Evolutionary conservation across 2,329 filamentous ascomycete genomes (phyloP).

Genomic region (Pyricularia sp.): DNA sequence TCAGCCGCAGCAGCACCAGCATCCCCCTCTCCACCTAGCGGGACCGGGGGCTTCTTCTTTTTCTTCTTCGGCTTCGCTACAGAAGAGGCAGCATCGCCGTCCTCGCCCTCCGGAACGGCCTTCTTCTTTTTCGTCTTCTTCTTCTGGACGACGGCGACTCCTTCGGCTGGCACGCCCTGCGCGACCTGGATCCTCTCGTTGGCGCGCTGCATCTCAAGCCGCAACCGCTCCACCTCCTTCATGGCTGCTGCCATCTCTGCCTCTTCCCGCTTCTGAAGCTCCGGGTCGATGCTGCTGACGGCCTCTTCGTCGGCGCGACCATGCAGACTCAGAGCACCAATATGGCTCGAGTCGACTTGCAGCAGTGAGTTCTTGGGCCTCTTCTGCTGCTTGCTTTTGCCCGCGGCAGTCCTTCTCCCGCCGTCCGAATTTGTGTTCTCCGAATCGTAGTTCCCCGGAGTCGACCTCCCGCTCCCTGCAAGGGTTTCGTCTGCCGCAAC

Average conservation of each 20-base stretch:
- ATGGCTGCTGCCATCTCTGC: slow-evolving; percentile 80
- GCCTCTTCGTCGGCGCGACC: slow-evolving; percentile 23
- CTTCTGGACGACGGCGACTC: slow-evolving; percentile 53
- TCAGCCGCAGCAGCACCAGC: slow-evolving; percentile 6
- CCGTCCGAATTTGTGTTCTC: slow-evolving; percentile 38
- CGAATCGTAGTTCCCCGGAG: slow-evolving; percentile 38
- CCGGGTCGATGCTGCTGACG: slow-evolving; percentile 37
- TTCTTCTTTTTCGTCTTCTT: slow-evolving; percentile 38
- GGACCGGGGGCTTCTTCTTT: slow-evolving; percentile 11
- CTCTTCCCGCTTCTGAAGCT: slow-evolving; percentile 62
- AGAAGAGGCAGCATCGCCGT: slow-evolving; percentile 1
- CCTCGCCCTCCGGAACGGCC: slow-evolving; percentile 7
- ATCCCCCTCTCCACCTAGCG: neutral
- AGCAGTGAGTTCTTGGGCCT: slow-evolving; percentile 51
- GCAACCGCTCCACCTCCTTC: slow-evolving; percentile 72
- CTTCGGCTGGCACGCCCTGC: slow-evolving; percentile 53
- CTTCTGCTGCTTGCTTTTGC: slow-evolving; percentile 36
- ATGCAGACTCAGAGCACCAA: slow-evolving; percentile 60
- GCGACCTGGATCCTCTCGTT: slow-evolving; percentile 63
- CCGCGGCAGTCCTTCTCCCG: slow-evolving; percentile 25
- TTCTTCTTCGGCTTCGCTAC: slow-evolving; percentile 18
- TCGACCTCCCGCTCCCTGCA: slow-evolving; percentile 35
- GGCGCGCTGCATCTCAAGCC: slow-evolving; percentile 79
- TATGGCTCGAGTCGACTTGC: slow-evolving; percentile 74
- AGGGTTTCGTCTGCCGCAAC: slow-evolving; percentile 65